Evolutionary conservation across 2,329 filamentous ascomycete genomes (phyloP), one percentile per base, ranked within the genome.

Genomic region (Leptosphaerulina australis): DNA sequence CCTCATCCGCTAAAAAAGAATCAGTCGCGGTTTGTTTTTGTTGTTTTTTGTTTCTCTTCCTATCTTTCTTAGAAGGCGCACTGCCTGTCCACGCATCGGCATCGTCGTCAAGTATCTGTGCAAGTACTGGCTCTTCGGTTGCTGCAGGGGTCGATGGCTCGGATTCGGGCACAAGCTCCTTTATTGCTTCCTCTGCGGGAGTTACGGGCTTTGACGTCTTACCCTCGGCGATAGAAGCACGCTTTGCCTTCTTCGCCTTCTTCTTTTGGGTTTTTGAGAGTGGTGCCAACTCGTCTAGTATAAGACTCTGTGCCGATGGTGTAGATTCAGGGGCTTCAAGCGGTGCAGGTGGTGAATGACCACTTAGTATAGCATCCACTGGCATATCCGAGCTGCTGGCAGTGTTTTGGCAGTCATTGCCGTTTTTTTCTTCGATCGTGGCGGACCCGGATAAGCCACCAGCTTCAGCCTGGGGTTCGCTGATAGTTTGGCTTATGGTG

Each of bases 1-100:
- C 60, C 64, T 67, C 64, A 63, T 58, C 50, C 55, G 62, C 64
- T 67, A 66, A 66, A 66, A 66, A 65, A 66, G 65, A 50, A 60
- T 53, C 63, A 18, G 25, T 57, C 28, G 49, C 49, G 38, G 44
- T 57, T 38, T 53, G 39, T 21, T 55, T 59, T 40, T 40, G 34
- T 54, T 53, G 53, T 31, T 60, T 62, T 46, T 60, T 57, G 44
- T 41, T 53, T 53, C 62, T 53, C 45, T 63, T 64, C 39, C 60
- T 64, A 11, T 46, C 52, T 39, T 58, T 60, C 35, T 56, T 58
- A 2, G 53, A 40, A 0, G 37, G 34, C 3, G 46, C 20, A 15
- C 41, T 36, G 48, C 30, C 17, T 20, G 56, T 25, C 41, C 49
- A 41, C 12, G 30, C 50, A 6, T 53, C 49, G 18, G 41, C 49